These are phyloP conservation scores for Pleochaeta shiraiana DNA, from an alignment of 2,329 filamentous ascomycete species.

Conservation along the genomic window DNA sequence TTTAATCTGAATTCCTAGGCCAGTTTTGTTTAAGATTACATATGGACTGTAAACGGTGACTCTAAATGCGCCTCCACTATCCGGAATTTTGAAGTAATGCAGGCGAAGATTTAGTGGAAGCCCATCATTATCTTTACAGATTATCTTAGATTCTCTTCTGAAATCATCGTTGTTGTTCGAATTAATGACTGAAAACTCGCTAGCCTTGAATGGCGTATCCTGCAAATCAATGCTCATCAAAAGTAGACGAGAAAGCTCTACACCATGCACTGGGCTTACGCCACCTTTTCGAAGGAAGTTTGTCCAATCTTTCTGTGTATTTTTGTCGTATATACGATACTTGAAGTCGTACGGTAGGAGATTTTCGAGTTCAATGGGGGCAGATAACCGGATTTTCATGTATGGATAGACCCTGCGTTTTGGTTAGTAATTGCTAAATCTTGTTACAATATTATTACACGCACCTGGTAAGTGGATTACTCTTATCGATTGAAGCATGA, in stretches of 20 bases:
- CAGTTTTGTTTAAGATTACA: constrained; percentile 86
- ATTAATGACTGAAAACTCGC: constrained; percentile 96
- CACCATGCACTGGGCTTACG: constrained; percentile 90
- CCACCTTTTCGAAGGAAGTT: constrained; percentile 96
- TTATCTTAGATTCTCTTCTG: constrained; percentile 54
- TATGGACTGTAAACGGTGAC: constrained; percentile 92
- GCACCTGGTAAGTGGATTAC: constrained; percentile 58
- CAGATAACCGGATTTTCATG: constrained; percentile 81
- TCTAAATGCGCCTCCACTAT: constrained; percentile 90
- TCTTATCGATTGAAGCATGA: constrained; percentile 64
- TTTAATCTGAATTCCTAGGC: constrained; percentile 66
- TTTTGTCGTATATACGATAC: constrained; percentile 97
- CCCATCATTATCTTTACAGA: constrained; percentile 69
- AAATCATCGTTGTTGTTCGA: constrained; percentile 75
- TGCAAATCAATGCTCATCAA: constrained; percentile 92
- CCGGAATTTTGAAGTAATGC: constrained; percentile 75
- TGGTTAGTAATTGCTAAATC: constrained; percentile 17
- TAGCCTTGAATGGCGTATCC: constrained; percentile 82
- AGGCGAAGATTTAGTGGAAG: constrained; percentile 61
- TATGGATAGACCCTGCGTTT: constrained; percentile 58
- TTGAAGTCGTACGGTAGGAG: constrained; percentile 96
- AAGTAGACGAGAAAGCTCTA: constrained; percentile 83
- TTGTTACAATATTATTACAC: constrained; percentile 8
- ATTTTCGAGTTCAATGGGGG: constrained; percentile 86
- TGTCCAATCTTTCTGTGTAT: constrained; percentile 96